These are phyloP conservation scores for Pythium rishiriense DNA, from an alignment of 352 stramenopile species.

Conservation along the genomic window DNA sequence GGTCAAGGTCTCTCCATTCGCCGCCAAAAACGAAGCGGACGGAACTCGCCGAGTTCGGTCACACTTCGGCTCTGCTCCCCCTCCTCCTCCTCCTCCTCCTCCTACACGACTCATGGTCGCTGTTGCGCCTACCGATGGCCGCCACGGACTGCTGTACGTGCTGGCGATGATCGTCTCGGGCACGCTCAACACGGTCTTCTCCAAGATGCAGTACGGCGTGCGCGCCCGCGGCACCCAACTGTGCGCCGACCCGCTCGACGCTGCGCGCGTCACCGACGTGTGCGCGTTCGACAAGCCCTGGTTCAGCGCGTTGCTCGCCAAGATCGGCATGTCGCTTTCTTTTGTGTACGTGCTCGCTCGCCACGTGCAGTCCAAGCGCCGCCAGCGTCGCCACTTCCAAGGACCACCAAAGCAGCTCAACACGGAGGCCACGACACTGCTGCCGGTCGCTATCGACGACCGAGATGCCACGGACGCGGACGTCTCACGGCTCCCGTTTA, in stretches of 20 bases:
- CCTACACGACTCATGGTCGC: constrained; percentile 1
- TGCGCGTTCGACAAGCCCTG: constrained; percentile 85
- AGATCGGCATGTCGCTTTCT: constrained; percentile 77
- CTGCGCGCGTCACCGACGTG: constrained; percentile 36
- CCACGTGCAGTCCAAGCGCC: constrained; percentile 36
- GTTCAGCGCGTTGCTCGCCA: constrained; percentile 85
- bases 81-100: too few relatives aligned
- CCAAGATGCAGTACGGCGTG: constrained; percentile 83
- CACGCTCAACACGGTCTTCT: constrained; percentile 82
- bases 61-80: too few relatives aligned
- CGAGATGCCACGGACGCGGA: neutral
- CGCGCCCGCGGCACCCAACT: constrained; percentile 48
- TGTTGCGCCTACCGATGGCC: neutral
- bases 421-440: constrained; percentile 31
- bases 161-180: constrained; percentile 72
- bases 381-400: constrained; percentile 3
- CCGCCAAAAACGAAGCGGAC: too few relatives aligned
- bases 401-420: neutral
- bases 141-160: constrained; percentile 44
- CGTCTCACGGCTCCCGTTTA: constrained; percentile 32
- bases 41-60: too few relatives aligned
- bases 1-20: too few relatives aligned
- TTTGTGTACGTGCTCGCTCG: constrained; percentile 68
- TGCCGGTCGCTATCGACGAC: constrained; percentile 19
- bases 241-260: constrained; percentile 45